phyloP scores from a whole-genome alignment of 257 asterid genomes.

The Solanum bulbocastanum region DNA sequence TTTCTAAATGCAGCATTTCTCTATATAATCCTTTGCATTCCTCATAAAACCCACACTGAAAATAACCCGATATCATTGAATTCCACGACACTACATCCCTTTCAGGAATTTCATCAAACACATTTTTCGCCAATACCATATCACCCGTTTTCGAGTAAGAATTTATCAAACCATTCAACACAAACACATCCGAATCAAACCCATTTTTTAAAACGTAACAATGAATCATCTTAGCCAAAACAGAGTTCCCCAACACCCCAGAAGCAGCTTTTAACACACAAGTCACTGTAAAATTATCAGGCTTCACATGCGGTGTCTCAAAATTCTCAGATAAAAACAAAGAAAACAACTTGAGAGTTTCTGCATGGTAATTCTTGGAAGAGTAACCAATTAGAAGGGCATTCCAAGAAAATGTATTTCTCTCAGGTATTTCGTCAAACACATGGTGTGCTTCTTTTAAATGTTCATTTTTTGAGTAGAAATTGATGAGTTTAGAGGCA shows the following conservation, averaged over 20 bases:
- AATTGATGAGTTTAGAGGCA: constrained; percentile 65
- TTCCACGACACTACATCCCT: constrained; percentile 84
- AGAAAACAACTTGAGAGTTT: constrained; percentile 33
- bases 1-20: constrained; percentile 38
- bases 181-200: constrained; percentile 53
- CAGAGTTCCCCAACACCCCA: constrained; percentile 27
- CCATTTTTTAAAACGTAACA: constrained; percentile 48
- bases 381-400: constrained; percentile 71
- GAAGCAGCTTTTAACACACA: constrained; percentile 68
- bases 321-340: constrained; percentile 8
- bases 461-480: constrained; percentile 35
- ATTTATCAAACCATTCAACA: constrained; percentile 64
- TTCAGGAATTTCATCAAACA: constrained; percentile 55
- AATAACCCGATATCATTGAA: constrained; percentile 74
- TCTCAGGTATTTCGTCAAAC: constrained; percentile 70
- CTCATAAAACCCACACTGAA: constrained; percentile 58
- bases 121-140: constrained; percentile 37
- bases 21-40: constrained; percentile 60
- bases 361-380: constrained; percentile 25
- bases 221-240: constrained; percentile 34
- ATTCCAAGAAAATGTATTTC: constrained; percentile 64
- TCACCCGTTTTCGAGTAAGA: constrained; percentile 64
- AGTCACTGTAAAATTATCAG: constrained; percentile 60
- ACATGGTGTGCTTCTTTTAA: constrained; percentile 42
- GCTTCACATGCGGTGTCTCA: constrained; percentile 22